phyloP scores from a whole-genome alignment of 2,329 filamentous ascomycete species.

The Neonectria ditissima region DNA sequence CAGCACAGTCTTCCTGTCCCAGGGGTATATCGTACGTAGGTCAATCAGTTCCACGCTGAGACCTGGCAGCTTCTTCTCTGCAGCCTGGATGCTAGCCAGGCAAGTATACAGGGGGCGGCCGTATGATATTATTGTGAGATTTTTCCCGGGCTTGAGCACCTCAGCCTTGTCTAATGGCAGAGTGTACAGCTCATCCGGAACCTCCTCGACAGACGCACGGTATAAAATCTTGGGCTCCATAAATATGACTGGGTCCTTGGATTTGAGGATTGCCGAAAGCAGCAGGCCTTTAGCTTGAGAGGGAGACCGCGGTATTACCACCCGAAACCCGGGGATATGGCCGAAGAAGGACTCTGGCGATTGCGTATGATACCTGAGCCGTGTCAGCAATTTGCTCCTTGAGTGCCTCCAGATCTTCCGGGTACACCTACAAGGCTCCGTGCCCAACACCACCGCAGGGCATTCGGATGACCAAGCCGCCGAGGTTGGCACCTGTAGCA shows the following conservation, averaged over 20 bases:
- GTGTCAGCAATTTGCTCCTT: too few relatives aligned
- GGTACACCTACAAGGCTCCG: slow-evolving; percentile 79
- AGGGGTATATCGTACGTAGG: slow-evolving; percentile 86
- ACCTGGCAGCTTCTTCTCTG: slow-evolving; percentile 75
- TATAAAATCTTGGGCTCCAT: slow-evolving; percentile 95
- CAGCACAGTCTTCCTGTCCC: slow-evolving; percentile 84
- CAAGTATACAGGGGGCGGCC: slow-evolving; percentile 91
- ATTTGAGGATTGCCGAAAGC: slow-evolving; percentile 75
- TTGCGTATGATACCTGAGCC: slow-evolving; percentile 92
- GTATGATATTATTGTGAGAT: slow-evolving; percentile 87
- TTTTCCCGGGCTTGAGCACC: slow-evolving; percentile 79
- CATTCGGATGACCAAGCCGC: slow-evolving; percentile 90
- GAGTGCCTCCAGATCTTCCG: too few relatives aligned
- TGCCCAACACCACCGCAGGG: slow-evolving; percentile 89
- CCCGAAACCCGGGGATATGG: slow-evolving; percentile 86
- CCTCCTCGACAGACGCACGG: slow-evolving; percentile 88
- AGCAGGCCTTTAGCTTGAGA: slow-evolving; percentile 88
- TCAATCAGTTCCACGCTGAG: slow-evolving; percentile 86
- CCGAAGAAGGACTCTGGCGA: slow-evolving; percentile 88
- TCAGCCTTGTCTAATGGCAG: slow-evolving; percentile 87
- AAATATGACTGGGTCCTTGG: slow-evolving; percentile 87
- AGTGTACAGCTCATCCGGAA: slow-evolving; percentile 81
- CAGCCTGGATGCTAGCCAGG: slow-evolving; percentile 76
- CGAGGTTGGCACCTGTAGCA: slow-evolving; percentile 66
- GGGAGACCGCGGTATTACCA: slow-evolving; percentile 88